A percentile compares a stretch with the other conserved stretches of the same genome.
phyloP scores from a whole-genome alignment of 495 filamentous ascomycete genomes.

The Bathelium albidoporum region DNA sequence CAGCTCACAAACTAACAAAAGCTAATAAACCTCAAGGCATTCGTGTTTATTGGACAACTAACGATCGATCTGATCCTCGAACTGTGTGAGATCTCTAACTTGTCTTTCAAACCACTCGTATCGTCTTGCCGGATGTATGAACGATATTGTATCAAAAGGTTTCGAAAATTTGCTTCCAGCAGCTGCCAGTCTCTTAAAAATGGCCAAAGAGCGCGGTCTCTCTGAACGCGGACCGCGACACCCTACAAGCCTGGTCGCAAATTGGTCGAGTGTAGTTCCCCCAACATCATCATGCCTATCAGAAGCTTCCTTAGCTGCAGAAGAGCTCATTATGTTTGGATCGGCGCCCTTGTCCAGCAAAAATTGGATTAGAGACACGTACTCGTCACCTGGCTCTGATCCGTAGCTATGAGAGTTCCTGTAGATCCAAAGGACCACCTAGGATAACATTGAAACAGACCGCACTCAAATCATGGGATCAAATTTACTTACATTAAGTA shows the following conservation, averaged over 20 bases:
- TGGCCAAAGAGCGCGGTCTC: background rate
- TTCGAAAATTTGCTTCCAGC: constrained; percentile 2
- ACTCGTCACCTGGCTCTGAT: background rate
- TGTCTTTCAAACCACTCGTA: background rate
- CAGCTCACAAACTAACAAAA: background rate
- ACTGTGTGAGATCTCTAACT: background rate
- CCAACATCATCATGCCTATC: background rate
- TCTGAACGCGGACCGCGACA: too few species aligned
- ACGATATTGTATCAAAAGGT: too few species aligned
- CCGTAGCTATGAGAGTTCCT: background rate
- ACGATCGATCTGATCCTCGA: constrained; percentile 9
- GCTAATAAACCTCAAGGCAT: background rate
- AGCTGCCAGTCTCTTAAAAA: background rate
- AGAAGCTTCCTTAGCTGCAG: background rate
- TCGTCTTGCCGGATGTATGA: too few species aligned
- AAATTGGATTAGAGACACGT: constrained; percentile 7
- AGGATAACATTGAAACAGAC: too few species aligned
- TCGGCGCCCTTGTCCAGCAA: constrained; percentile 5
- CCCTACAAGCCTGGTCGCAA: too few species aligned
- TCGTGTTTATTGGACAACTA: background rate
- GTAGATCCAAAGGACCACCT: too few species aligned
- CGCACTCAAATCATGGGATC: background rate
- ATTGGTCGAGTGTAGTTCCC: background rate
- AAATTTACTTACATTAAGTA: constrained; percentile 3
- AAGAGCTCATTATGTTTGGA: constrained; percentile 5